These are phyloP conservation scores for Trichoderma hamatum DNA, from an alignment of 2,329 filamentous ascomycete genomes.

Conservation along the genomic window DNA sequence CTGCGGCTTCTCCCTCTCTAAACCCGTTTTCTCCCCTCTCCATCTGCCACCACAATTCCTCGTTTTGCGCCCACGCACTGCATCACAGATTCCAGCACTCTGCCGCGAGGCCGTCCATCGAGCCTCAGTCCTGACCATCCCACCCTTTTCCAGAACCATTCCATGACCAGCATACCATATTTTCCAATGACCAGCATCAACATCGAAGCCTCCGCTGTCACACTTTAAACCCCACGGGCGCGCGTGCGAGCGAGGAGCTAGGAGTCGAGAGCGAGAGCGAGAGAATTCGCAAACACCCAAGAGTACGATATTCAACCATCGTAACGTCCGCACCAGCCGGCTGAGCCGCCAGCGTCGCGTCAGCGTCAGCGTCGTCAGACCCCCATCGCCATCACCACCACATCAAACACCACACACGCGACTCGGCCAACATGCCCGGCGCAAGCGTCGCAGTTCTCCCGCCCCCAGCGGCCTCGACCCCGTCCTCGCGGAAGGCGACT, in stretches of 20 bases:
- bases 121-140: conserved; percentile 36
- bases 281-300: conserved; percentile 34
- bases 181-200: conserved; percentile 57
- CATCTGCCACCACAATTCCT: conserved; percentile 27
- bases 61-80: conserved; percentile 31
- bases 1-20: conserved; percentile 30
- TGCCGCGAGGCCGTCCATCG: conserved; percentile 34
- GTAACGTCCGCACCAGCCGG: conserved; percentile 45
- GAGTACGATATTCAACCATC: conserved; percentile 63
- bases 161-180: conserved; percentile 47
- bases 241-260: conserved; percentile 61
- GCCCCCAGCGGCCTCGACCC: conserved; percentile 67
- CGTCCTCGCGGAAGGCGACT: conserved; percentile 74
- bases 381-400: conserved; percentile 32
- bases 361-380: conserved; percentile 35
- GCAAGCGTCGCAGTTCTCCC: conserved; percentile 67
- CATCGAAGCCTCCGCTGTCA: conserved; percentile 59
- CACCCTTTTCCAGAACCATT: conserved; percentile 43
- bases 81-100: conserved; percentile 30
- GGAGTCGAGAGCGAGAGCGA: conserved; percentile 42
- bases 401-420: conserved; percentile 35
- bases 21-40: conserved; percentile 27
- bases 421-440: conserved; percentile 66
- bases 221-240: conserved; percentile 73
- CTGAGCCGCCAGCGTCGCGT: conserved; percentile 34